Conservation (phyloP, 2,329 filamentous ascomycete species). For the Chaetomiaceae sp. region DNA sequence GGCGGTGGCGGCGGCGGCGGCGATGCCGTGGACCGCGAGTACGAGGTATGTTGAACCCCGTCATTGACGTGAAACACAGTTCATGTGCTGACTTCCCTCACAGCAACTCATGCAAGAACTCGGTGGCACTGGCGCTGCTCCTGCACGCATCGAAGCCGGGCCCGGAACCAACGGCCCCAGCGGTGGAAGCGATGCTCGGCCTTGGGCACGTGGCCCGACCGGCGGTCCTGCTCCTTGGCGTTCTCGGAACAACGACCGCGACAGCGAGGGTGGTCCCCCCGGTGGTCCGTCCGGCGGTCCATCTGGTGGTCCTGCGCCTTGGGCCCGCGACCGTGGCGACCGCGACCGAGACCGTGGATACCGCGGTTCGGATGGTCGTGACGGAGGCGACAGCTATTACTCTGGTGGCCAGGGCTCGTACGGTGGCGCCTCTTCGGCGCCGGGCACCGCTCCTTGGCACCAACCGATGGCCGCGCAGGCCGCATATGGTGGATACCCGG, state of each 20-base stretch:
- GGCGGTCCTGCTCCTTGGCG: conserved; percentile 82
- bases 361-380: conserved; percentile 42
- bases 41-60: conserved; percentile 66
- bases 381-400: conserved; percentile 18
- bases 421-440: conserved; percentile 27
- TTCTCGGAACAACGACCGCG: conserved; percentile 50
- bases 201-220: conserved; percentile 84
- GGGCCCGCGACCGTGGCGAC: conserved; percentile 44
- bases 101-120: conserved; percentile 98
- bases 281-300: conserved; percentile 38
- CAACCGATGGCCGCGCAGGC: conserved; percentile 43
- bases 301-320: conserved; percentile 52
- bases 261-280: conserved; percentile 34
- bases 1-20: conserved; percentile 64
- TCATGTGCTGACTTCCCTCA: conserved; percentile 36
- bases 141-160: conserved; percentile 81
- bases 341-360: conserved; percentile 42
- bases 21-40: conserved; percentile 87
- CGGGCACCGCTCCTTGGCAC: conserved; percentile 53
- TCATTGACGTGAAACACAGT: too few species aligned
- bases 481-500: conserved; percentile 56
- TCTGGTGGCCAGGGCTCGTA: conserved; percentile 14
- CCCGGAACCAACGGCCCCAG: conserved; percentile 52
- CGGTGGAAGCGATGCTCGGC: conserved; percentile 62
- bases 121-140: conserved; percentile 65